A percentile compares a stretch with the other conserved stretches of the same genome.
Conservation (phyloP, 768 basidiomycete genomes). For the Lentinula sp. region DNA sequence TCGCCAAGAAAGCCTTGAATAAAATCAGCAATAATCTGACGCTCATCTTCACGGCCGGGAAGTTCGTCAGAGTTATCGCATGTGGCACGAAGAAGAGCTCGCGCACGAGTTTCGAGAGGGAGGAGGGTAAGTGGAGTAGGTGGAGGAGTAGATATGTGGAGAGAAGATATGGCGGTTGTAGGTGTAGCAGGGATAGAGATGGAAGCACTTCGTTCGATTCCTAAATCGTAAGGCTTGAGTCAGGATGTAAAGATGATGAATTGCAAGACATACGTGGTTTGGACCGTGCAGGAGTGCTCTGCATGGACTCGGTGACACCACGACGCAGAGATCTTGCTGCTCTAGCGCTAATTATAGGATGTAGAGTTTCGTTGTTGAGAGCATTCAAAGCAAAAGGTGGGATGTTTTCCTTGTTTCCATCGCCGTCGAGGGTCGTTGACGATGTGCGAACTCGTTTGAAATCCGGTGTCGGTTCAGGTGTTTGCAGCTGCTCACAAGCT, state of each 20-base stretch:
- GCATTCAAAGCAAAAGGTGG: conserved; percentile 48
- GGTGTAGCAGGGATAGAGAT: conserved; percentile 32
- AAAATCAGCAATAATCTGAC: conserved; percentile 51
- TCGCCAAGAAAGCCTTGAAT: conserved; percentile 45
- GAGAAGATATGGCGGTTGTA: conserved; percentile 30
- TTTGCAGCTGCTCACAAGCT: conserved; percentile 32
- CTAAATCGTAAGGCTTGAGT: background rate
- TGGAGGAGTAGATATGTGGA: conserved; percentile 54
- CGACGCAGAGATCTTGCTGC: conserved; percentile 30
- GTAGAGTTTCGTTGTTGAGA: conserved; percentile 22
- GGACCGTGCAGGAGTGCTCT: conserved; percentile 32
- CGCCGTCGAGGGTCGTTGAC: conserved; percentile 37
- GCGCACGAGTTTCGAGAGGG: conserved; percentile 53
- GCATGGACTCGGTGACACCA: conserved; percentile 26
- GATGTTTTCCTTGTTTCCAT: conserved; percentile 73
- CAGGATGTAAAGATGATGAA: background rate
- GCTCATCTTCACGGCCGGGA: conserved; percentile 66
- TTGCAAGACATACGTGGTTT: conserved; percentile 34
- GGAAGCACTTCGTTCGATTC: conserved; percentile 7
- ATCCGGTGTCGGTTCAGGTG: conserved; percentile 59
- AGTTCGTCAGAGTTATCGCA: conserved; percentile 53
- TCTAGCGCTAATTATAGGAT: conserved; percentile 28
- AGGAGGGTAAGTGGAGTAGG: conserved; percentile 47
- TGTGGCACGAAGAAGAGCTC: conserved; percentile 66
- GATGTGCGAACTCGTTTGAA: conserved; percentile 59